Conservation (phyloP, 2,329 filamentous ascomycete species). For the Aspergillus ruber region DNA sequence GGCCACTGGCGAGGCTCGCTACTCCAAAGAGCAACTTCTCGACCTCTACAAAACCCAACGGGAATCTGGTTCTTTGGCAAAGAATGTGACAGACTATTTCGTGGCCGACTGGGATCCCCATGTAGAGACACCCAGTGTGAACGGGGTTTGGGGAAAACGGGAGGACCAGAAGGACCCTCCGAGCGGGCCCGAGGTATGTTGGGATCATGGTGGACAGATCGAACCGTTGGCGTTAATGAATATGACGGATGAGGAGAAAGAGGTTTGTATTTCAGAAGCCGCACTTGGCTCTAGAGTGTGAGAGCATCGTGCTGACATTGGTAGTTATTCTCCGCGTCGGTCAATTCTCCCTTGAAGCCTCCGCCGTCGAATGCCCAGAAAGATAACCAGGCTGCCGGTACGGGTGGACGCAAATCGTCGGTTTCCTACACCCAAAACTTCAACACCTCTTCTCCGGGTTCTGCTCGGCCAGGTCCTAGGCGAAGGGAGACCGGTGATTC, state of each 20-base stretch:
- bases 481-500: slow-evolving; percentile 80
- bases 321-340: slow-evolving; percentile 73
- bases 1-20: slow-evolving; percentile 54
- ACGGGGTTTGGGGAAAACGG: slow-evolving; percentile 67
- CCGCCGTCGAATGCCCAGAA: slow-evolving; percentile 63
- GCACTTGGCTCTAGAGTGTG: slow-evolving; percentile 1
- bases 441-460: slow-evolving; percentile 66
- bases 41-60: slow-evolving; percentile 61
- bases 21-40: slow-evolving; percentile 72
- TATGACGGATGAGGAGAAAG: slow-evolving; percentile 62
- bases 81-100: slow-evolving; percentile 62
- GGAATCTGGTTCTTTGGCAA: slow-evolving; percentile 48
- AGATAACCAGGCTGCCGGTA: slow-evolving; percentile 38
- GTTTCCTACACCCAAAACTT: slow-evolving; percentile 63
- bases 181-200: slow-evolving; percentile 84
- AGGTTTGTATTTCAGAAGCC: slow-evolving; percentile 40
- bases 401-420: slow-evolving; percentile 67
- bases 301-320: slow-evolving; percentile 19
- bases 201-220: slow-evolving; percentile 67
- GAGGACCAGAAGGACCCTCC: slow-evolving; percentile 66
- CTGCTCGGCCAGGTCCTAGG: slow-evolving; percentile 65
- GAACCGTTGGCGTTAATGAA: slow-evolving; percentile 67
- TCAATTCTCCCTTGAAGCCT: slow-evolving; percentile 90
- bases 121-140: slow-evolving; percentile 57
- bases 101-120: slow-evolving; percentile 74